A percentile compares a stretch with the other conserved stretches of the same genome.
Conservation (phyloP, 2,329 filamentous ascomycete genomes). For the Endoconidiophora laricicola region DNA sequence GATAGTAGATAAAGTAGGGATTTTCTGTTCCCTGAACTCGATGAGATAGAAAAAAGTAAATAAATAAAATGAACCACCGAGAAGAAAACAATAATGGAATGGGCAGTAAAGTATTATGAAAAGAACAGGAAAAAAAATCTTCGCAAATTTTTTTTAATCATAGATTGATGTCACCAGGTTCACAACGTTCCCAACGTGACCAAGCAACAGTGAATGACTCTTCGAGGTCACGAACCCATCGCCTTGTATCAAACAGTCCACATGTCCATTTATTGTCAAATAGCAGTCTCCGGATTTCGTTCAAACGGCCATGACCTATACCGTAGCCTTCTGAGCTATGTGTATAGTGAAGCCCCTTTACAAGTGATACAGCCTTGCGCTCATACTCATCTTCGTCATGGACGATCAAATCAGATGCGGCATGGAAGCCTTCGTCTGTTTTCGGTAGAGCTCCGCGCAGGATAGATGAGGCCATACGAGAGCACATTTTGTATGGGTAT, state of each 20-base stretch:
- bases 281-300: slow-evolving; percentile 62
- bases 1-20: too few species aligned
- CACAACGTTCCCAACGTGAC: slow-evolving; percentile 69
- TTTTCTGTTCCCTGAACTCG: too few species aligned
- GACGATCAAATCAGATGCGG: slow-evolving; percentile 62
- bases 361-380: slow-evolving; percentile 53
- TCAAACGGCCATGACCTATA: slow-evolving; percentile 49
- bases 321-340: slow-evolving; percentile 28
- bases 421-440: slow-evolving; percentile 44
- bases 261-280: slow-evolving; percentile 75
- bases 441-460: slow-evolving; percentile 75
- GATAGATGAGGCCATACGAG: slow-evolving; percentile 91
- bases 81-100: too few species aligned
- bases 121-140: slow-evolving; percentile 2
- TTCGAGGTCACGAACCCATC: slow-evolving; percentile 86
- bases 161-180: slow-evolving; percentile 88
- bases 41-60: too few species aligned
- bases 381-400: slow-evolving; percentile 72
- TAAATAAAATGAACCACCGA: too few species aligned
- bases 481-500: slow-evolving; percentile 98
- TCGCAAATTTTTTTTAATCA: slow-evolving; percentile 16
- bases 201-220: slow-evolving; percentile 77
- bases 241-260: slow-evolving; percentile 73
- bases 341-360: slow-evolving; percentile 43
- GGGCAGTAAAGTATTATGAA: too few species aligned